Percentiles rank a stretch among this genome's conserved stretches.
These are phyloP conservation scores for Fusarium musae DNA, from an alignment of 2,329 filamentous ascomycete genomes.

Conservation along the genomic window DNA sequence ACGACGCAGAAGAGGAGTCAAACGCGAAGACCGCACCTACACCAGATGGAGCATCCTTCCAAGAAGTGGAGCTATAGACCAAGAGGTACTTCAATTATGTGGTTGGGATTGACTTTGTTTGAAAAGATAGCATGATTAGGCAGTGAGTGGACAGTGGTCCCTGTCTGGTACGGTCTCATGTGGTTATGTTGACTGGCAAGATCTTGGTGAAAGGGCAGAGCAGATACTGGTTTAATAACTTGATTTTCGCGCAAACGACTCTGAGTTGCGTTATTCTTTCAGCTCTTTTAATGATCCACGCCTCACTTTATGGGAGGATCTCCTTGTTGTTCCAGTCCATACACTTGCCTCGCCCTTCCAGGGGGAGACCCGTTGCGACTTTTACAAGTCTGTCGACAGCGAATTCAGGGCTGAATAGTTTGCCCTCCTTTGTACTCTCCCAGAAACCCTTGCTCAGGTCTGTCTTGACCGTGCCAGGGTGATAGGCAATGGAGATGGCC, in stretches of 20 bases:
- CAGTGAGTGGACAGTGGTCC: conserved; percentile 2
- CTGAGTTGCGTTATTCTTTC: background rate
- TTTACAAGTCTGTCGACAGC: conserved; percentile 72
- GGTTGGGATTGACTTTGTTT: background rate
- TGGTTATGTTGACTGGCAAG: conserved; percentile 24
- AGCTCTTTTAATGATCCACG: background rate
- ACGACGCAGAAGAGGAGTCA: conserved; percentile 48
- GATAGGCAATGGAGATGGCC: conserved; percentile 76
- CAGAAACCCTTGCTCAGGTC: conserved; percentile 79
- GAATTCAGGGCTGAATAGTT: conserved; percentile 74
- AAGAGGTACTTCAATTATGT: background rate
- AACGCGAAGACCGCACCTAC: conserved; percentile 58
- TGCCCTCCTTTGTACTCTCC: conserved; percentile 67
- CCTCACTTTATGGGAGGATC: conserved; percentile 36
- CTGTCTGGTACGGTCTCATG: conserved; percentile 12
- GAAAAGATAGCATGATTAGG: conserved; percentile 11
- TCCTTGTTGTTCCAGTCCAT: conserved; percentile 78
- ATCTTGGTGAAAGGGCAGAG: conserved; percentile 28
- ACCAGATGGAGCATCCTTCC: conserved; percentile 69
- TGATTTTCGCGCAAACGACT: background rate
- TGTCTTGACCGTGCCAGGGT: conserved; percentile 85
- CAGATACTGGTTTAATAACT: conserved; percentile 40
- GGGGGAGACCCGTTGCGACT: conserved; percentile 63
- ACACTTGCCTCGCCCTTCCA: conserved; percentile 68
- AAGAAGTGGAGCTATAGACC: conserved; percentile 68